Base-by-base conservation (phyloP, 345 rosid genomes). In the Populus alba region DNA sequence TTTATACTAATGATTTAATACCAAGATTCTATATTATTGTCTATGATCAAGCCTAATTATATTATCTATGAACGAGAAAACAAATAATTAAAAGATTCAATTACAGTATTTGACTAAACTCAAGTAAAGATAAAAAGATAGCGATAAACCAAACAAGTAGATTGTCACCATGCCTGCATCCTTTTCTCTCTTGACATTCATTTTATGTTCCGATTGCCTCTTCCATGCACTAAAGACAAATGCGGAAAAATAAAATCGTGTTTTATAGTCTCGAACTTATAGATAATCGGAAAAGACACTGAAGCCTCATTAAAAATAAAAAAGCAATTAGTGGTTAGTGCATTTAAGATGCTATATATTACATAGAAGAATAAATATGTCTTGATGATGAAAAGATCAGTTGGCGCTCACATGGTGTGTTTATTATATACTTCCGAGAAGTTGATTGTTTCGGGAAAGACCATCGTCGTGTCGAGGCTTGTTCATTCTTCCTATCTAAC, bases 401-500 rank as follows among this genome's bases (percentile, higher is more conserved):
- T 85, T 87, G 93, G 88, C 89, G 79, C 72, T 83, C 94, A 91
- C 96, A 87, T 91, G 93, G 89, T 47, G 72, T 87, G 92, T 86
- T 81, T 27, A 43, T 11, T 61, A 51, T 22, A 16, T 66, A 62
- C 76, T 77, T 75, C 38, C 38, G 59, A 77, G 82, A 7, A 27
- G 35, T 25, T 77, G 85, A 62, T 68, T 70, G 69, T 37, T 31
- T 41, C 23, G 17, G 80, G 89, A 82, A 79, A 82, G 87, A 82
- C 20, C 31, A 23, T 43, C 37, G 8, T 43, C 37, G 8, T 7
- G 41, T n/a, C 8, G 66, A 75, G 62, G 41, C 22, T 85, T 67
- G 12, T 59, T 59, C 33, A 55, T 65, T 66, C 70, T 39, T 22
- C 33, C n/a, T n/a, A 59, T 63, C 66, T 17, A 45, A 7, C 35